These are phyloP conservation scores for Corrigiola litoralis DNA, from an alignment of 179 eudicot species.

Conservation along the genomic window DNA sequence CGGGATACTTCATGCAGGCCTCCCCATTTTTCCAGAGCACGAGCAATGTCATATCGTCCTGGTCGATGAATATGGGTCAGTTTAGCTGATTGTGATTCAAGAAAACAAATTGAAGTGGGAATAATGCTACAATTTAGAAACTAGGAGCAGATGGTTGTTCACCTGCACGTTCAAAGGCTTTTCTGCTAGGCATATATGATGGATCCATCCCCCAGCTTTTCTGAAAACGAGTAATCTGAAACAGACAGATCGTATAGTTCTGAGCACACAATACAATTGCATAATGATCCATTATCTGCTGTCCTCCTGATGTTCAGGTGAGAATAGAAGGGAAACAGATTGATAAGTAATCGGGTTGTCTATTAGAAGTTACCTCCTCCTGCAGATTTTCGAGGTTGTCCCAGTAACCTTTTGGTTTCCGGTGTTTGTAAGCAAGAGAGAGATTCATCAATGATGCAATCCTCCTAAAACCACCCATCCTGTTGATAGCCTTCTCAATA, in stretches of 20 bases:
- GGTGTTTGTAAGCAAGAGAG: slow-evolving; percentile 90
- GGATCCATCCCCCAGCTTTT: slow-evolving; percentile 98
- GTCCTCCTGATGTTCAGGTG: not conserved
- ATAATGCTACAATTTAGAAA: not conserved
- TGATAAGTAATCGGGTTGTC: not conserved
- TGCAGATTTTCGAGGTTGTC: slow-evolving; percentile 84
- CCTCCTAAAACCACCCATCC: slow-evolving; percentile 93
- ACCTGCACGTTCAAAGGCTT: slow-evolving; percentile 95
- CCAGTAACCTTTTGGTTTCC: slow-evolving; percentile 98
- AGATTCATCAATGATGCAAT: slow-evolving; percentile 78
- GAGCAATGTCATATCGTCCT: slow-evolving; percentile 97
- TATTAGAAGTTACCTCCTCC: slow-evolving; percentile 57
- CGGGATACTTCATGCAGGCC: slow-evolving; percentile 97
- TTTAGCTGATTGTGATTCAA: not conserved
- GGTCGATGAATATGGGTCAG: slow-evolving; percentile 17
- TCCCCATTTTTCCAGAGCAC: slow-evolving; percentile 98
- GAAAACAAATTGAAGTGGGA: not conserved
- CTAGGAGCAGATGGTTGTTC: not conserved
- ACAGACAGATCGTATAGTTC: not conserved
- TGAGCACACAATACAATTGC: not conserved
- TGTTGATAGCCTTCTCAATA: slow-evolving; percentile 94
- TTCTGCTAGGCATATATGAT: slow-evolving; percentile 91
- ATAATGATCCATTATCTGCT: not conserved
- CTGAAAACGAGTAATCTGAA: slow-evolving; percentile 78
- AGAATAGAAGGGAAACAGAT: not conserved